Conservation (phyloP, 108 stramenopile species). For the Cyclotella baltica region DNA sequence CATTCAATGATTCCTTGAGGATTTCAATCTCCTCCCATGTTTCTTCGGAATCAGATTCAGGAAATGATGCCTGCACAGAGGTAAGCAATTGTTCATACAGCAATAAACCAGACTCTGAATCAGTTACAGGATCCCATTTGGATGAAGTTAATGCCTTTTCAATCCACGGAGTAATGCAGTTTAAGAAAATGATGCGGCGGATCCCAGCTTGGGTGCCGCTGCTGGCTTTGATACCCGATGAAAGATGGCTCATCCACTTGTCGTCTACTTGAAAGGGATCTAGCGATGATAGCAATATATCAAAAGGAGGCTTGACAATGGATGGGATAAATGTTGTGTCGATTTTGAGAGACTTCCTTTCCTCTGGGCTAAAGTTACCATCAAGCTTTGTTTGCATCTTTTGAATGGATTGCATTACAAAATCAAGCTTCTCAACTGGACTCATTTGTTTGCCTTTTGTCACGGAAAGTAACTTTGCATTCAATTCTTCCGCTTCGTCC, state of each 20-base stretch:
- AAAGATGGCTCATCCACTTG: constrained; percentile 44
- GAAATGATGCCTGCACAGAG: constrained; percentile 13
- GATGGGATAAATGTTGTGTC: constrained; percentile 71
- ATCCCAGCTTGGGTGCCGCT: constrained; percentile 35
- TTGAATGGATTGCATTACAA: constrained; percentile 34
- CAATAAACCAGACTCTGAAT: constrained; percentile 57
- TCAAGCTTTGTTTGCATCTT: constrained; percentile 22
- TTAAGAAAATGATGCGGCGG: constrained; percentile 56
- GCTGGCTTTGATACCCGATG: constrained; percentile 28
- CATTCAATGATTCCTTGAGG: constrained; percentile 37
- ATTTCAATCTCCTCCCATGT: constrained; percentile 30
- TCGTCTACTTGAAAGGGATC: constrained; percentile 53
- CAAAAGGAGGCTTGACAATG: constrained; percentile 65
- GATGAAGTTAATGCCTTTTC: constrained; percentile 65
- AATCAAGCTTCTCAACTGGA: constrained; percentile 14
- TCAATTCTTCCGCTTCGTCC: constrained; percentile 57
- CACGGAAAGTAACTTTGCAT: constrained; percentile 5
- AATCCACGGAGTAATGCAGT: constrained; percentile 66
- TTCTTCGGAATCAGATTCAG: neutral
- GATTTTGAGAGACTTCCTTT: constrained; percentile 66
- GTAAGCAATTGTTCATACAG: constrained; percentile 68
- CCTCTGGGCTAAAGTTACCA: constrained; percentile 58
- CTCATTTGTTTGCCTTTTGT: constrained; percentile 16
- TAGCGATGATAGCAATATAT: constrained; percentile 54
- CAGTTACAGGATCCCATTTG: constrained; percentile 68